Evolutionary conservation across 805 yeast species (phyloP), one percentile per base, ranked within the genome.

Genomic region (Debaryomyces hansenii): DNA sequence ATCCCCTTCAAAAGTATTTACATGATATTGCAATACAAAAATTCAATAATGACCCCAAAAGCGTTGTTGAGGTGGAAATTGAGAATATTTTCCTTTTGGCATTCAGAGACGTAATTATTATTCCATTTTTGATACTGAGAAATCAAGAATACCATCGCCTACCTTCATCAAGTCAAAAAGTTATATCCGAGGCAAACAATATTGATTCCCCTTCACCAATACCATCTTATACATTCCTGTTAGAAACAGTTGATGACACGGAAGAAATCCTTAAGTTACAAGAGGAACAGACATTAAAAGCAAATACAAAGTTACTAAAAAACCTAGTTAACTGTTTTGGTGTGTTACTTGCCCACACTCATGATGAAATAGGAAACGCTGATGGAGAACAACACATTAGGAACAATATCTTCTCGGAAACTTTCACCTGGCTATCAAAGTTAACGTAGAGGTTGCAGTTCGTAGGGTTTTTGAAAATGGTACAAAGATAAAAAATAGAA

Each of bases 91-190:
- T 67, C 9, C 41, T 68, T 14, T 44, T 56, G 21, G 57, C 69
- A 7, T 68, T 65, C 42, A 55, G 67, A 33, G 66, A 66, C 34
- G 52, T 56, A 8, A 49, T 68, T 14, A 39, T 67, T 2, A 35
- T 52, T 2, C 71, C 73, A 2, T 51, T 57, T 27, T 48, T 67
- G 9, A 41, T 55, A 9, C 53, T 53, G 20, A 44, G 68, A 31
- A 49, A 47, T 12, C 37, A 44, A 11, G 35, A 39, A 12, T 41
- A 45, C 20, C 40, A 20, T 5, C 21, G 28, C 14, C 6, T 37
- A 14, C 10, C 12, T 9, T n/a, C n/a, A 9, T 6, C 9, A 16
- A 24, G 20, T 11, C 29, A 20, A 14, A 37, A 37, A 11, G 16
- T 31, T 11, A 14, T 31, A 12, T 11, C 16, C 34, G 34, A 31